phyloP scores from a whole-genome alignment of 352 stramenopile genomes.

The Phytophthora tentaculata region DNA sequence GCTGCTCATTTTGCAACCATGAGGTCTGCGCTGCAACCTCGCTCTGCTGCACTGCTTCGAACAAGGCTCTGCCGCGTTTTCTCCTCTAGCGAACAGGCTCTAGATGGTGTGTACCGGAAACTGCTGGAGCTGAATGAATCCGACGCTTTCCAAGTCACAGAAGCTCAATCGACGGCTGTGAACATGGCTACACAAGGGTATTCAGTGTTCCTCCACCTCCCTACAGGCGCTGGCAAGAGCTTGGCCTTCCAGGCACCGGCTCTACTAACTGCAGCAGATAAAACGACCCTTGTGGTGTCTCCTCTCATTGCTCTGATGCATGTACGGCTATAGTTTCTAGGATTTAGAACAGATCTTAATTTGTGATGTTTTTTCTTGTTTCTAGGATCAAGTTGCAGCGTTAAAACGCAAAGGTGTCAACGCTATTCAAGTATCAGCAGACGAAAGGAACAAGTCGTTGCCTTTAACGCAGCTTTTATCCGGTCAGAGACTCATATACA shows the following conservation, averaged over 20 bases:
- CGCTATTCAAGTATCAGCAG: slow-evolving; percentile 53
- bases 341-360: neutral
- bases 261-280: slow-evolving; percentile 41
- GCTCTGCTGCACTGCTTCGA: neutral
- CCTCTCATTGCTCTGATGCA: slow-evolving; percentile 81
- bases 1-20: slow-evolving; percentile 6
- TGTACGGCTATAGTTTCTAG: slow-evolving; percentile 37
- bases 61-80: slow-evolving; percentile 6
- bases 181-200: slow-evolving; percentile 49
- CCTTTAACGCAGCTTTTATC: slow-evolving; percentile 48
- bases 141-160: slow-evolving; percentile 38
- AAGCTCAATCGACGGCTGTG: slow-evolving; percentile 55
- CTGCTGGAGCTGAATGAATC: slow-evolving; percentile 41
- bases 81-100: slow-evolving; percentile 1
- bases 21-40: slow-evolving; percentile 10
- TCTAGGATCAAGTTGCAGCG: slow-evolving; percentile 74
- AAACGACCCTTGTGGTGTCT: slow-evolving; percentile 73
- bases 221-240: slow-evolving; percentile 82
- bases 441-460: slow-evolving; percentile 25
- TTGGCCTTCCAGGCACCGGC: slow-evolving; percentile 81
- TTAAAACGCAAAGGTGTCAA: slow-evolving; percentile 64
- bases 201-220: slow-evolving; percentile 79
- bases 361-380: neutral
- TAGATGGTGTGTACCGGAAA: slow-evolving; percentile 44
- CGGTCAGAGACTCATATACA: slow-evolving; percentile 72